Conservation (phyloP, 352 stramenopile species). For the Blastocystis sp. region DNA sequence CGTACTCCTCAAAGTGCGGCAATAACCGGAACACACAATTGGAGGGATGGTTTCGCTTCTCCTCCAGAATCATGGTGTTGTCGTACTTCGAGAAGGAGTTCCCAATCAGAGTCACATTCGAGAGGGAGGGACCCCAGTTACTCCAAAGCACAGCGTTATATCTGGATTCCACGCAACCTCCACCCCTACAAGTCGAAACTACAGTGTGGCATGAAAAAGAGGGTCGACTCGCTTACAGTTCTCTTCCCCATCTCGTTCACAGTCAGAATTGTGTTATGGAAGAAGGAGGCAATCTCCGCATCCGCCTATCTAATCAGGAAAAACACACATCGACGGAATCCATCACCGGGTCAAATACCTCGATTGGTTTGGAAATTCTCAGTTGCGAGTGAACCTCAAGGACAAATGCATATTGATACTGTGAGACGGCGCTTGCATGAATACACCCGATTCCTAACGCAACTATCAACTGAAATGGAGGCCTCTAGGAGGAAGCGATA, state of each 20-base stretch:
- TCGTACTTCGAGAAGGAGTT: slow-evolving; percentile 7
- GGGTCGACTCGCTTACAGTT: background rate
- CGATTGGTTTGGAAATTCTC: background rate
- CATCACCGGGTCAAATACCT: slow-evolving; percentile 6
- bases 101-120: background rate
- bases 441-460: background rate
- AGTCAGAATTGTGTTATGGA: background rate
- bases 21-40: background rate
- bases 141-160: background rate
- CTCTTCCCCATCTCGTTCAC: background rate
- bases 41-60: background rate
- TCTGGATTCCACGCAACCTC: background rate
- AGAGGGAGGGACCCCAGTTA: background rate
- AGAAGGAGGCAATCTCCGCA: background rate
- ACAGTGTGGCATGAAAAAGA: slow-evolving; percentile 22
- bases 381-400: background rate
- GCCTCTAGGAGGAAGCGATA: background rate
- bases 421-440: background rate
- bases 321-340: background rate
- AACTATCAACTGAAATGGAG: background rate
- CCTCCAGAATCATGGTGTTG: background rate
- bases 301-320: background rate
- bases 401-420: slow-evolving; percentile 3
- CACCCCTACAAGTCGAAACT: background rate
- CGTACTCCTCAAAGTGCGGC: background rate